Evolutionary conservation across 2,329 filamentous ascomycete species (phyloP).

Genomic region (Apiospora malaysiana): DNA sequence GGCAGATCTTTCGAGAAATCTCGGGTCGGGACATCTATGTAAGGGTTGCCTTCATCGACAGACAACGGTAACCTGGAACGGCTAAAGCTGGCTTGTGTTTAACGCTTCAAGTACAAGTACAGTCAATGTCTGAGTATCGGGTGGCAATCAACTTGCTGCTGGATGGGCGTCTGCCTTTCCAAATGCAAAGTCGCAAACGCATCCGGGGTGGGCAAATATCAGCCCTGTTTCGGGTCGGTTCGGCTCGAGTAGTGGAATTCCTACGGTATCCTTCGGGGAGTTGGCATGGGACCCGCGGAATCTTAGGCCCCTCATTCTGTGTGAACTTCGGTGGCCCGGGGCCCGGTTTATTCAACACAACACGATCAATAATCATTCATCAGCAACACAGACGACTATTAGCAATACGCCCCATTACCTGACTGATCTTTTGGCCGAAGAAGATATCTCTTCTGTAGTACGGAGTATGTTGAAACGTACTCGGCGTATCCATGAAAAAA

Average conservation of each 20-base stretch:
- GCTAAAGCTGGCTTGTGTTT: background rate
- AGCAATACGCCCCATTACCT: background rate
- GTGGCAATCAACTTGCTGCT: too few relatives aligned
- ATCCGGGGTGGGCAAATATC: background rate
- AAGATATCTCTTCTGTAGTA: too few relatives aligned
- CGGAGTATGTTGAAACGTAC: background rate
- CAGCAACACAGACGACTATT: background rate
- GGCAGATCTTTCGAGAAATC: background rate
- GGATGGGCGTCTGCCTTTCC: background rate
- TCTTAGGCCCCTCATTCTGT: background rate
- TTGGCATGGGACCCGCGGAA: slow-evolving; percentile 1
- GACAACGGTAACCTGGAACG: too few relatives aligned
- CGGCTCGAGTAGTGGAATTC: background rate
- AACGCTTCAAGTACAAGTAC: background rate
- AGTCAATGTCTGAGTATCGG: background rate
- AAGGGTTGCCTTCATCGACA: too few relatives aligned
- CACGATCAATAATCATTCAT: background rate
- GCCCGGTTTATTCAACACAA: background rate
- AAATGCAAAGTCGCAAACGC: background rate
- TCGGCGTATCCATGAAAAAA: background rate
- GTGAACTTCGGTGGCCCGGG: background rate
- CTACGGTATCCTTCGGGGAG: slow-evolving; percentile 19
- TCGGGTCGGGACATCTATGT: background rate
- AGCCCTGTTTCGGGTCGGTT: slow-evolving; percentile 18
- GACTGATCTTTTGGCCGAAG: too few relatives aligned